Evolutionary conservation across 352 stramenopile genomes (phyloP).

Genomic region (Pythium monospermum): DNA sequence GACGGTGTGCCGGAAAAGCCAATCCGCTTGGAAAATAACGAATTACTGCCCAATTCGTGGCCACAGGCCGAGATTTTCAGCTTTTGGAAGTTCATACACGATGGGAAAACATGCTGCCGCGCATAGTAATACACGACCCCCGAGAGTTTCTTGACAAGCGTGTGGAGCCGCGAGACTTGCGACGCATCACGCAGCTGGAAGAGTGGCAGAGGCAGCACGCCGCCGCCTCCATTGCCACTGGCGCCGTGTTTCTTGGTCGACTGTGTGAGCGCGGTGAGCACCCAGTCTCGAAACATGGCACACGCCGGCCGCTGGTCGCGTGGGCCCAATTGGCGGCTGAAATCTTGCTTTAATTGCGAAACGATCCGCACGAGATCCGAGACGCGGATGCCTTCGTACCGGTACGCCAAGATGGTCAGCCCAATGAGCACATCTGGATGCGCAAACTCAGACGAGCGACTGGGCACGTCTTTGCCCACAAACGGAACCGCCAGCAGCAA

Average conservation of each 20-base stretch:
- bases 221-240: conserved; percentile 27
- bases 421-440: conserved; percentile 97
- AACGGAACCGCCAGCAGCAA: conserved; percentile 97
- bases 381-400: conserved; percentile 85
- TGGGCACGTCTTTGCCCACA: conserved; percentile 99
- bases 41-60: conserved; percentile 98
- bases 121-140: conserved; percentile 98
- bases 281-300: conserved; percentile 77
- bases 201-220: conserved; percentile 91
- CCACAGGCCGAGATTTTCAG: conserved; percentile 99
- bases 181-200: conserved; percentile 96
- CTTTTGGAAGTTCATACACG: conserved; percentile 98
- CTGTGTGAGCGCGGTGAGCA: conserved; percentile 38
- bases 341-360: conserved; percentile 86
- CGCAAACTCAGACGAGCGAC: conserved; percentile 97
- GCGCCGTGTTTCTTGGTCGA: conserved; percentile 23
- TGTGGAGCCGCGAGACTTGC: conserved; percentile 94
- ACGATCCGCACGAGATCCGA: conserved; percentile 83
- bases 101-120: conserved; percentile 97
- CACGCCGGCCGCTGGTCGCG: conserved; percentile 73
- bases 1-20: conserved; percentile 99
- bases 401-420: conserved; percentile 88
- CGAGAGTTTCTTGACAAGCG: conserved; percentile 91
- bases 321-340: conserved; percentile 78
- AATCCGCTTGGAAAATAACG: conserved; percentile 96